Percentiles rank a stretch among this genome's conserved stretches.
phyloP scores from a whole-genome alignment of 805 yeast genomes.

The Hanseniaspora thailandica region DNA sequence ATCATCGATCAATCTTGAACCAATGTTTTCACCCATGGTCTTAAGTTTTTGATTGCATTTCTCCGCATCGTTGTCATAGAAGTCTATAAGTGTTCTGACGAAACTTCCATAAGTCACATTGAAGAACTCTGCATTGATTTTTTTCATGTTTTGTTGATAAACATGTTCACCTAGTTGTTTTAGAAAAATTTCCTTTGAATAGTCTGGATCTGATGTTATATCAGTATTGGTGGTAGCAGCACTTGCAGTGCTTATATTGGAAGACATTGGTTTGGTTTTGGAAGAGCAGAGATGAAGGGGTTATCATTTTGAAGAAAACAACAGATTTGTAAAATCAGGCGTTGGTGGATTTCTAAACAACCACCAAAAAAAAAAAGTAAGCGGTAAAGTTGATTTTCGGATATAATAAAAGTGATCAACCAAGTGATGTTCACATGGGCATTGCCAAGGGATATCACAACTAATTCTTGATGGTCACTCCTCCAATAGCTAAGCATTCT shows the following conservation, averaged over 20 bases:
- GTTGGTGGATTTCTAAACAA: too few species aligned
- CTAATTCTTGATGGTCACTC: too few species aligned
- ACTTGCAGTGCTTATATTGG: neutral
- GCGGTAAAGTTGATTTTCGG: too few species aligned
- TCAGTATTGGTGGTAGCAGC: neutral
- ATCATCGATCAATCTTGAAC: slow-evolving; percentile 82
- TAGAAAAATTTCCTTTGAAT: slow-evolving; percentile 1
- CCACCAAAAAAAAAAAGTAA: too few species aligned
- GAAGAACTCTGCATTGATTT: slow-evolving; percentile 83
- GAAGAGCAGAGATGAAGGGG: too few species aligned
- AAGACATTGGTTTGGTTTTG: too few species aligned
- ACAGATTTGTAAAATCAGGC: too few species aligned
- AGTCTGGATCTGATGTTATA: neutral
- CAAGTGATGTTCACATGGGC: too few species aligned
- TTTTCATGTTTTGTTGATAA: slow-evolving; percentile 41
- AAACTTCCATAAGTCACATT: slow-evolving; percentile 92
- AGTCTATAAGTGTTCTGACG: slow-evolving; percentile 82
- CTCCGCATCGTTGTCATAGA: slow-evolving; percentile 58
- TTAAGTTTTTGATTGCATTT: slow-evolving; percentile 77
- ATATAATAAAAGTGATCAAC: too few species aligned
- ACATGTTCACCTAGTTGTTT: slow-evolving; percentile 11
- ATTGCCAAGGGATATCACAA: too few species aligned
- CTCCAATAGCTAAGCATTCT: too few species aligned
- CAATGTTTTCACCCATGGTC: slow-evolving; percentile 91
- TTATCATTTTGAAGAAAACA: too few species aligned